Evolutionary conservation across 2,329 filamentous ascomycete species (phyloP), one percentile per base, ranked within the genome.

Genomic region (Talaromyces sp.): DNA sequence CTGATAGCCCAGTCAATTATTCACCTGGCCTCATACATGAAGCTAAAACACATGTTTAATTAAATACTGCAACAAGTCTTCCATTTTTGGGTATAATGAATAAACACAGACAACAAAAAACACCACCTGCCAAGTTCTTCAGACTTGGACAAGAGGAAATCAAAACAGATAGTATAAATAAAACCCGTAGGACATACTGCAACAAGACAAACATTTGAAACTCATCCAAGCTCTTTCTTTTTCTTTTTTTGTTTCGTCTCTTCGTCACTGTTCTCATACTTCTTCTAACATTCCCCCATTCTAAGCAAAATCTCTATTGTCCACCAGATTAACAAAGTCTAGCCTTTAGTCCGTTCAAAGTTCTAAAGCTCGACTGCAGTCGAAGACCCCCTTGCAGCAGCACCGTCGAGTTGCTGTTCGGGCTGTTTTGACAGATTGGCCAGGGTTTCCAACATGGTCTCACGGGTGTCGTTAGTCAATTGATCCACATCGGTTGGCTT

Each of bases 401-500:
- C 41, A 19, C 55, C 50, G n/a, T 69, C 66, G 10, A 64, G 55
- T 38, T 69, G 65, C 17, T 60, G 50, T 24, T 63, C 49, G 10
- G 71, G 58, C 24, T 65, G 64, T n/a, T 71, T 62, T 29, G 73
- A 75, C 65, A 84, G 73, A 32, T 75, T 75, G 54, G 74, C 69
- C 19, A 84, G 66, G 56, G 74, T 88, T 65, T 83, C 81, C 64
- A 93, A 82, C 91, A 96, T 96, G 56, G 86, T 75, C 21, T 91
- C 88, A 60, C 87, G 84, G 2, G 88, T 90, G 58, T 82, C 82
- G 59, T 82, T 80, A 56, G 88, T 83, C 51, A 96, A 79, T 62
- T 84, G 83, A 66, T 95, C 89, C 58, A 96, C 90, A 72, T 96
- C 91, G 57, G 86, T 86, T 26, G 88, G 63, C 19, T 85, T 90